Evolutionary conservation across 1,284 basidiomycete species (phyloP).

Genomic region (Butyriboletus pseudospeciosus): DNA sequence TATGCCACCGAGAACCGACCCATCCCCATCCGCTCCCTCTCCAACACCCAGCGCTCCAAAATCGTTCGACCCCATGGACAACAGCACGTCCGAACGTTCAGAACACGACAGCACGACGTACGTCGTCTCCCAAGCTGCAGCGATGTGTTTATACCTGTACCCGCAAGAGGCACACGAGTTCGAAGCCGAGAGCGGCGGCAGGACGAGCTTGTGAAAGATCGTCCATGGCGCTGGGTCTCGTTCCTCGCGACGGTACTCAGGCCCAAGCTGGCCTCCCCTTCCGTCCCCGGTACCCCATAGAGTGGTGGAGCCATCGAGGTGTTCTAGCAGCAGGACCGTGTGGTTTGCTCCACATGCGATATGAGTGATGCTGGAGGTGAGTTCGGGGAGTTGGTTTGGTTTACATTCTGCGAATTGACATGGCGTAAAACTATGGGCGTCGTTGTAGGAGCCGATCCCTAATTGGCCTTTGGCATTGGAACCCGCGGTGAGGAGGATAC

Average conservation of each 20-base stretch:
- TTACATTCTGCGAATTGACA: constrained; percentile 21
- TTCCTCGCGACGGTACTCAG: constrained; percentile 11
- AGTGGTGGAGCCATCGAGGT: constrained; percentile 27
- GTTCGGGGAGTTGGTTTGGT: constrained; percentile 9
- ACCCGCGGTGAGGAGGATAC: constrained; percentile 25
- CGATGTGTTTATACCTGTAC: constrained; percentile 45
- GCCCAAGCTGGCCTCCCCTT: constrained; percentile 58
- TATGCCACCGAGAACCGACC: constrained; percentile 4
- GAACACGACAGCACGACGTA: constrained; percentile 56
- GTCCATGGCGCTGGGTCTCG: constrained; percentile 19
- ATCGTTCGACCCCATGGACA: constrained; percentile 80
- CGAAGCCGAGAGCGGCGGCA: constrained; percentile 32
- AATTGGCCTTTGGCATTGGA: constrained; percentile 34
- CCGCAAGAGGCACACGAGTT: constrained; percentile 28
- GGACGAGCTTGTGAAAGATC: constrained; percentile 47
- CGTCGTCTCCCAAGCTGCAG: constrained; percentile 78
- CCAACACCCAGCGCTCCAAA: constrained; percentile 74
- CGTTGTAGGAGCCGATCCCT: constrained; percentile 26
- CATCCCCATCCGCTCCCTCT: constrained; percentile 3
- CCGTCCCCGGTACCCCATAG: constrained; percentile 71
- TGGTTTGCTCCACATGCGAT: constrained; percentile 34
- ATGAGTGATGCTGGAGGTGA: constrained; percentile 9
- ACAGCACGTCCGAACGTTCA: constrained; percentile 52
- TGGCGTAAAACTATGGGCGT: constrained; percentile 24
- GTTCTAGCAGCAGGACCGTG: constrained; percentile 24